A percentile compares a stretch with the other conserved stretches of the same genome.
Conservation (phyloP, 2,329 filamentous ascomycete species). For the Fusarium irregulare region DNA sequence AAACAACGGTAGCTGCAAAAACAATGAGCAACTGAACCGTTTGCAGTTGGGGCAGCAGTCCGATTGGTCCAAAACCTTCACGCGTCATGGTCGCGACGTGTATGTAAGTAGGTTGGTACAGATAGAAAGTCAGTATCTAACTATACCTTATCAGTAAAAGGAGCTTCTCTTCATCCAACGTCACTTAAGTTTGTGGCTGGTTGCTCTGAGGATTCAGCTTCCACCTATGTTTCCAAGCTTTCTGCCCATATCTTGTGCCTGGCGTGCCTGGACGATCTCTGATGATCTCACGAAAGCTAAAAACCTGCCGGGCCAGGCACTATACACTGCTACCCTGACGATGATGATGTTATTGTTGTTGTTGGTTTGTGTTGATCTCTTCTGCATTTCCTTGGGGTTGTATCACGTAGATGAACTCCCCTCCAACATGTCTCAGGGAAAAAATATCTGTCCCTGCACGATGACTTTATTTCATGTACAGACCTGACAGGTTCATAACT, state of each 20-base stretch:
- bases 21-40: slow-evolving; percentile 21
- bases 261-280: slow-evolving; percentile 31
- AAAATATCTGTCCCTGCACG: slow-evolving; percentile 22
- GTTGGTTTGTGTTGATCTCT: background rate
- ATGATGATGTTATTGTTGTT: slow-evolving; percentile 6
- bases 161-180: slow-evolving; percentile 1
- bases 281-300: slow-evolving; percentile 21
- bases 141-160: background rate
- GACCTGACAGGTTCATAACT: slow-evolving; percentile 17
- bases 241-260: slow-evolving; percentile 30
- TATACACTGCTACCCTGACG: background rate
- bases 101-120: slow-evolving; percentile 1
- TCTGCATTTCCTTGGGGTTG: slow-evolving; percentile 9
- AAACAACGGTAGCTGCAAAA: slow-evolving; percentile 5
- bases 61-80: slow-evolving; percentile 37
- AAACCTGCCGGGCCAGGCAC: background rate
- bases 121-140: background rate
- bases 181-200: slow-evolving; percentile 26
- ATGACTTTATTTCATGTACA: slow-evolving; percentile 23
- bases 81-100: slow-evolving; percentile 47
- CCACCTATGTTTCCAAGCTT: slow-evolving; percentile 22
- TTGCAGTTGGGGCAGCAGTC: slow-evolving; percentile 29
- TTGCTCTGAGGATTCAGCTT: slow-evolving; percentile 3
- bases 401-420: slow-evolving; percentile 29
- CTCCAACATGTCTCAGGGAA: slow-evolving; percentile 25